A percentile compares a stretch with the other conserved stretches of the same genome.
Evolutionary conservation across 2,329 filamentous ascomycete genomes (phyloP).

Genomic region (Aspergillus phoenicis): DNA sequence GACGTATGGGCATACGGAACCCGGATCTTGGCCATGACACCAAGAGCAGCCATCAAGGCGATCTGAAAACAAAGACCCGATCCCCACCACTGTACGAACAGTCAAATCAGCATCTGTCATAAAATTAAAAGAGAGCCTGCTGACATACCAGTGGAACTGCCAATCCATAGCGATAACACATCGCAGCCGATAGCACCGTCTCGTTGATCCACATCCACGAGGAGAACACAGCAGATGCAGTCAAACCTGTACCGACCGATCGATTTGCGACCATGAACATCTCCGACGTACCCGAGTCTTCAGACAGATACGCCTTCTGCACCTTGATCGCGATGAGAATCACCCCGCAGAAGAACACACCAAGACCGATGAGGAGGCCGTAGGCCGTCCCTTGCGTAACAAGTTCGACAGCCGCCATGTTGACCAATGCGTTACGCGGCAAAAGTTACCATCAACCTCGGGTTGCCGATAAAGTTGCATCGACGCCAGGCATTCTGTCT

Average conservation of each 20-base stretch:
- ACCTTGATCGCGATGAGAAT: slow-evolving; percentile 52
- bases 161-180: slow-evolving; percentile 39
- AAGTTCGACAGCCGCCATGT: slow-evolving; percentile 15
- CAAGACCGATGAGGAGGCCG: slow-evolving; percentile 54
- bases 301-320: slow-evolving; percentile 39
- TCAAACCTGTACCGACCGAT: slow-evolving; percentile 40
- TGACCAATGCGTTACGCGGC: background rate
- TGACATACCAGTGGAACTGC: slow-evolving; percentile 37
- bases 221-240: slow-evolving; percentile 42
- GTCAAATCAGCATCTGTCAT: background rate
- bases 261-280: slow-evolving; percentile 47
- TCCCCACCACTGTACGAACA: slow-evolving; percentile 37
- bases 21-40: slow-evolving; percentile 53
- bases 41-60: slow-evolving; percentile 53
- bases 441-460: background rate
- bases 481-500: background rate
- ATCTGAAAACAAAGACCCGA: slow-evolving; percentile 52
- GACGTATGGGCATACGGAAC: slow-evolving; percentile 56
- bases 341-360: slow-evolving; percentile 51
- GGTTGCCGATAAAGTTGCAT: background rate
- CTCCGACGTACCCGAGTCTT: slow-evolving; percentile 44
- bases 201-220: slow-evolving; percentile 47
- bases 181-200: slow-evolving; percentile 37
- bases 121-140: background rate
- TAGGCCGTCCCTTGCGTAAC: slow-evolving; percentile 41